Conservation (phyloP, 257 asterid genomes). For the Lycium barbarum region DNA sequence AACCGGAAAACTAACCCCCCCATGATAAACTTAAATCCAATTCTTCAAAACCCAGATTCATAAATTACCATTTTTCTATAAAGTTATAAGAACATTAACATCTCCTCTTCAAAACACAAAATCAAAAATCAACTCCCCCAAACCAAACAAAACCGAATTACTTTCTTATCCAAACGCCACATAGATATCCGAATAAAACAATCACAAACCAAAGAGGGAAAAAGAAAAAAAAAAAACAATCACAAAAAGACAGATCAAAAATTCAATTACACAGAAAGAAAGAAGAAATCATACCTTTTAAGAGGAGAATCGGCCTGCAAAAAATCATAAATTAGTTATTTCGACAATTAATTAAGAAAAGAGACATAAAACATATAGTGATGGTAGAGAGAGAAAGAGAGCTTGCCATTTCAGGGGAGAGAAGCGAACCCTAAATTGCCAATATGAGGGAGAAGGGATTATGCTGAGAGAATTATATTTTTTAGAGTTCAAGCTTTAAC, state of each 20-base stretch:
- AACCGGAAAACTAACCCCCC: neutral
- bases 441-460: neutral
- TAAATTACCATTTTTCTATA: neutral
- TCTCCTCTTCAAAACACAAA: neutral
- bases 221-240: too few species aligned
- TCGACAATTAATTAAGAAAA: neutral
- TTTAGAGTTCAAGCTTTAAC: neutral
- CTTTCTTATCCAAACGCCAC: neutral
- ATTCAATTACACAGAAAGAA: neutral
- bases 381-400: too few species aligned
- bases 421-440: constrained; percentile 27
- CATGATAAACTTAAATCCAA: neutral
- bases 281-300: neutral
- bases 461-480: neutral
- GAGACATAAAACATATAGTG: neutral
- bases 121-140: neutral
- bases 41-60: neutral
- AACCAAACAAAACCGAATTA: neutral
- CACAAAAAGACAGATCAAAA: neutral
- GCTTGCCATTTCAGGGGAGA: neutral
- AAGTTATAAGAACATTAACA: neutral
- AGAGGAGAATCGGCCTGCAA: constrained; percentile 37
- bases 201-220: neutral
- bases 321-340: neutral
- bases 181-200: neutral